Percentiles rank a stretch among this genome's conserved stretches.
Conservation (phyloP, 2,329 filamentous ascomycete species). For the Colletotrichum lentis region DNA sequence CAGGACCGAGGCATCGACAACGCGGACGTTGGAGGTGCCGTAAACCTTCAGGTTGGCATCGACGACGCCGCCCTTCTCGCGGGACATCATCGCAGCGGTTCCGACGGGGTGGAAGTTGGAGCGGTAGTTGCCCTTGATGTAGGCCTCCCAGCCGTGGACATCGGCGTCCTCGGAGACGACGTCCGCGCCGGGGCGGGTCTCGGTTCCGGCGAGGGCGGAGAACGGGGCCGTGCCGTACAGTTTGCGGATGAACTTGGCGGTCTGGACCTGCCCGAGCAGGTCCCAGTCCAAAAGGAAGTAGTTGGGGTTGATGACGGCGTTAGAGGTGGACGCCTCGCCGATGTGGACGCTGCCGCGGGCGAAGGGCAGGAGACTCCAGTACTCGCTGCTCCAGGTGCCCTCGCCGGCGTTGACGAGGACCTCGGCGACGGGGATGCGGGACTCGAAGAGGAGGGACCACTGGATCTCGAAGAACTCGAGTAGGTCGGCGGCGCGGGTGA, state of each 20-base stretch:
- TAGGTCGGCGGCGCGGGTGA: slow-evolving; percentile 41
- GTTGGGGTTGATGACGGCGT: slow-evolving; percentile 50
- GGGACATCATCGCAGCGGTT: slow-evolving; percentile 60
- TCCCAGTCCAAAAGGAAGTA: slow-evolving; percentile 51
- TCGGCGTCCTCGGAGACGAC: slow-evolving; percentile 44
- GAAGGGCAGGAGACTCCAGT: slow-evolving; percentile 51
- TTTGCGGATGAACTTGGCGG: slow-evolving; percentile 44
- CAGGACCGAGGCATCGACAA: slow-evolving; percentile 59
- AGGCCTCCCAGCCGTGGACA: slow-evolving; percentile 37
- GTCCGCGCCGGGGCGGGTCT: slow-evolving; percentile 40
- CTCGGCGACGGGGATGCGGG: slow-evolving; percentile 57
- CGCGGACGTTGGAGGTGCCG: slow-evolving; percentile 58
- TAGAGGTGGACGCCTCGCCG: slow-evolving; percentile 43
- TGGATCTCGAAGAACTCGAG: slow-evolving; percentile 54
- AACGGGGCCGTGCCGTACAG: slow-evolving; percentile 47
- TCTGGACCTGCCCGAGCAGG: slow-evolving; percentile 42
- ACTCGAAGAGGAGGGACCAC: slow-evolving; percentile 57
- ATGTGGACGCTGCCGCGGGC: slow-evolving; percentile 54
- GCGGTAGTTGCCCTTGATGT: slow-evolving; percentile 32
- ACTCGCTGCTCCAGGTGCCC: slow-evolving; percentile 48
- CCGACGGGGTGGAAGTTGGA: slow-evolving; percentile 56
- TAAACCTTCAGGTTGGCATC: slow-evolving; percentile 58
- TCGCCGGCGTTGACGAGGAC: slow-evolving; percentile 50
- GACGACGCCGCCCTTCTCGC: slow-evolving; percentile 59
- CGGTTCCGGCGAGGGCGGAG: slow-evolving; percentile 36